Evolutionary conservation across 495 filamentous ascomycete species (phyloP).

Genomic region (Penicillium silybi): DNA sequence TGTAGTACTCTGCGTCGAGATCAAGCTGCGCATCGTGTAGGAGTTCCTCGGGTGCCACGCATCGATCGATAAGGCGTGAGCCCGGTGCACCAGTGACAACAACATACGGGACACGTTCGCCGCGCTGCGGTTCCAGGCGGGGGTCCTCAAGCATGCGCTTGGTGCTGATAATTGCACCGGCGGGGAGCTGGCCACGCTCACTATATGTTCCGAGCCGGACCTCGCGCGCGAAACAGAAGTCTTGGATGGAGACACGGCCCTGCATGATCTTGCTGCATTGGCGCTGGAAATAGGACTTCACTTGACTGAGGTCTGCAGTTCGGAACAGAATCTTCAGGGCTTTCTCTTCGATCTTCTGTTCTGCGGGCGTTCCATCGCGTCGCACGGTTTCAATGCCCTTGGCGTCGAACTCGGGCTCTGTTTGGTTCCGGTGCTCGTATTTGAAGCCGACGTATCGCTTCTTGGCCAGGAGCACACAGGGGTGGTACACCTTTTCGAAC

Average conservation of each 20-base stretch:
- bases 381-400: slow-evolving; percentile 98
- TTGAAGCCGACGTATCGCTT: slow-evolving; percentile 98
- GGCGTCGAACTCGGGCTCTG: slow-evolving; percentile 88
- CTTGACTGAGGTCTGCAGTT: slow-evolving; percentile 81
- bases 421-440: slow-evolving; percentile 76
- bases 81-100: slow-evolving; percentile 86
- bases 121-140: slow-evolving; percentile 87
- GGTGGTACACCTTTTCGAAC: slow-evolving; percentile 97
- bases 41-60: slow-evolving; percentile 81
- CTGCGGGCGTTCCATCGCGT: slow-evolving; percentile 88
- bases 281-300: slow-evolving; percentile 85
- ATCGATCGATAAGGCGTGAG: slow-evolving; percentile 81
- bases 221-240: slow-evolving; percentile 92
- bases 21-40: slow-evolving; percentile 69
- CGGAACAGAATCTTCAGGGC: slow-evolving; percentile 85
- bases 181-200: slow-evolving; percentile 70
- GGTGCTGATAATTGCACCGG: slow-evolving; percentile 83
- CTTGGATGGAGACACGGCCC: slow-evolving; percentile 82
- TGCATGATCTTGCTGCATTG: slow-evolving; percentile 94
- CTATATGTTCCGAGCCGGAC: slow-evolving; percentile 90
- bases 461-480: slow-evolving; percentile 89
- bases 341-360: slow-evolving; percentile 97
- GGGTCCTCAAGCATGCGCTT: slow-evolving; percentile 81
- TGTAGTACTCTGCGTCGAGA: slow-evolving; percentile 96
- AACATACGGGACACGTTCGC: slow-evolving; percentile 91